Evolutionary conservation across 1,284 basidiomycete species (phyloP).

Genomic region (Tausonia pullulans): DNA sequence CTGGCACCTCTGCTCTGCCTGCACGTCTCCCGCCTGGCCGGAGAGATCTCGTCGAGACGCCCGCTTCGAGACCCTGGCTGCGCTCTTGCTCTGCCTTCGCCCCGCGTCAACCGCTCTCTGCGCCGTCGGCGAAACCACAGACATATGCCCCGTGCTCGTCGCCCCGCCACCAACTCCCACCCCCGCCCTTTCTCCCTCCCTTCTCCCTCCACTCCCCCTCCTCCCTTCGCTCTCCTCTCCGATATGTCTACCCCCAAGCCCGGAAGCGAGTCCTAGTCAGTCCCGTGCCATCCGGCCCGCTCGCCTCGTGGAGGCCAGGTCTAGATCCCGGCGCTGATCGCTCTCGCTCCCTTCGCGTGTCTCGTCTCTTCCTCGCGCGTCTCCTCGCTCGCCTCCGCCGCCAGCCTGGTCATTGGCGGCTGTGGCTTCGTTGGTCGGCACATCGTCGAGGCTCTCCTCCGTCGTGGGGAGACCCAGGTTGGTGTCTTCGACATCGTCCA

Average conservation of each 20-base stretch:
- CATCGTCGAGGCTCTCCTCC: constrained; percentile 70
- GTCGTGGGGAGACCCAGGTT: constrained; percentile 61
- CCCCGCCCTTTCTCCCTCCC: not conserved
- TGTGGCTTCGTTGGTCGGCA: constrained; percentile 85
- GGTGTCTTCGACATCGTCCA: constrained; percentile 83
- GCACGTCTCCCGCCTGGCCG: too few species aligned
- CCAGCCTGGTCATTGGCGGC: constrained; percentile 66
- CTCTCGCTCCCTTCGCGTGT: not conserved
- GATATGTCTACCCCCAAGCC: constrained; percentile 10
- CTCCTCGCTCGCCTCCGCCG: not conserved
- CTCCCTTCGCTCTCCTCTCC: not conserved
- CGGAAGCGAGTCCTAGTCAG: constrained; percentile 17
- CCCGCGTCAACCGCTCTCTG: too few species aligned
- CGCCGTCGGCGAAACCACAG: too few species aligned
- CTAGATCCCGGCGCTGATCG: too few species aligned
- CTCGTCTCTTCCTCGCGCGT: not conserved
- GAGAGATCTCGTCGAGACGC: too few species aligned
- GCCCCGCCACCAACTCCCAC: too few species aligned
- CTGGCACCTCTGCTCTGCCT: too few species aligned
- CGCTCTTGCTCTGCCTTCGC: too few species aligned
- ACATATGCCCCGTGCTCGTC: too few species aligned
- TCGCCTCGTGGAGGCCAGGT: not conserved
- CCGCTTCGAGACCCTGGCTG: too few species aligned
- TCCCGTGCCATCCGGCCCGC: not conserved
- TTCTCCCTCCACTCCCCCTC: not conserved